These are phyloP conservation scores for Wolfiporia cocos DNA, from an alignment of 1,284 basidiomycete species.

Conservation along the genomic window DNA sequence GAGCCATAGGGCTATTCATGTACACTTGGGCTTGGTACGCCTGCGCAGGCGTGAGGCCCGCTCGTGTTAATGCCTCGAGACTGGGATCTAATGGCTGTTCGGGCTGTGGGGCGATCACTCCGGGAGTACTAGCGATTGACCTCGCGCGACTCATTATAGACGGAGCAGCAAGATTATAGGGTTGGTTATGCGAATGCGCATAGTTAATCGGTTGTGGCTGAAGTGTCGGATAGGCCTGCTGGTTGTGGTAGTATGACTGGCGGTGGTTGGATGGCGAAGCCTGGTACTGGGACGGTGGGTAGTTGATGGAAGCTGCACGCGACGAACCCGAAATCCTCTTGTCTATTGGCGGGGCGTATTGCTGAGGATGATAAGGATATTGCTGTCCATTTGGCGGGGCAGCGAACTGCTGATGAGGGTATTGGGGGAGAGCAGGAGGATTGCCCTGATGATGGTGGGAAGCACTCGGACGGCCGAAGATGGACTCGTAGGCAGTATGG, in stretches of 20 bases:
- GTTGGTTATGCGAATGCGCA: constrained; percentile 15
- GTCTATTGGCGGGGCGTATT: constrained; percentile 21
- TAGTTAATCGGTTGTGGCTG: constrained; percentile 28
- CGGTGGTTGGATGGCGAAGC: constrained; percentile 15
- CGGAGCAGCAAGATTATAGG: constrained; percentile 33
- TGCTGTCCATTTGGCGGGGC: constrained; percentile 19
- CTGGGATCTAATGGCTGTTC: constrained; percentile 50
- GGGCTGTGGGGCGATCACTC: constrained; percentile 41
- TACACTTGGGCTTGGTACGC: constrained; percentile 75
- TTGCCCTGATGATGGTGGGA: constrained; percentile 42
- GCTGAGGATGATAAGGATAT: constrained; percentile 25
- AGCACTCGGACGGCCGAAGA: constrained; percentile 70
- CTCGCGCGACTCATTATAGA: constrained; percentile 37
- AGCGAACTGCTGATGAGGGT: constrained; percentile 28
- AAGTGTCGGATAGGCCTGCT: constrained; percentile 19
- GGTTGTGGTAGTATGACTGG: constrained; percentile 19
- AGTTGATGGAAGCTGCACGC: constrained; percentile 17
- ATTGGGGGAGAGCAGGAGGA: constrained; percentile 16
- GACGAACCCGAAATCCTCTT: constrained; percentile 23
- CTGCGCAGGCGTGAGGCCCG: constrained; percentile 68
- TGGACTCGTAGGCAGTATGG: constrained; percentile 72
- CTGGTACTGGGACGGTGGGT: constrained; percentile 13
- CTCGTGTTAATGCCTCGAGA: constrained; percentile 39
- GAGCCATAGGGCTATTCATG: constrained; percentile 29
- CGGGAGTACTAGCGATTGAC: constrained; percentile 45